phyloP scores from a whole-genome alignment of 1,284 basidiomycete genomes.

The Salmacisia buchloeana region DNA sequence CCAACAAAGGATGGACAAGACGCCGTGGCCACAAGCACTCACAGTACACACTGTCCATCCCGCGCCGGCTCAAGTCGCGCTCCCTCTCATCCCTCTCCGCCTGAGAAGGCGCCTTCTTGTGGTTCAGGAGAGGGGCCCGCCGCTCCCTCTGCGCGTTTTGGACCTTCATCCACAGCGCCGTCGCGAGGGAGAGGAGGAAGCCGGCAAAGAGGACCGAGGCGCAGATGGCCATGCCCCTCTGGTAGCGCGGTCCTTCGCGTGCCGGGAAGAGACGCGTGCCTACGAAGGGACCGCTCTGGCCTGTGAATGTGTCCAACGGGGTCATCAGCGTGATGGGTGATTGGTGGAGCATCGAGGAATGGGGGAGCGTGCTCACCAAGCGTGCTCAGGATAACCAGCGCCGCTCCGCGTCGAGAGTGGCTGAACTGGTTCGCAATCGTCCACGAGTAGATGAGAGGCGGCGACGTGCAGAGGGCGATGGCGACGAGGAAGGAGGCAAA shows the following conservation, averaged over 20 bases:
- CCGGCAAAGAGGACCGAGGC: slow-evolving; percentile 25
- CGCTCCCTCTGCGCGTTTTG: background rate
- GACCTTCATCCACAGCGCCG: background rate
- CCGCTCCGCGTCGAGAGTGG: slow-evolving; percentile 35
- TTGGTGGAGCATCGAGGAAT: too few species aligned
- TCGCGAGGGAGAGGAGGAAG: background rate
- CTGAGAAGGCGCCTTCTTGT: background rate
- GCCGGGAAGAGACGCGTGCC: slow-evolving; percentile 38
- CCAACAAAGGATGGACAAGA: too few species aligned
- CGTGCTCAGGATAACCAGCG: slow-evolving; percentile 35
- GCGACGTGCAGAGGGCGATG: slow-evolving; percentile 35
- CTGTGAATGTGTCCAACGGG: too few species aligned
- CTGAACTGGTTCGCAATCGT: slow-evolving; percentile 26
- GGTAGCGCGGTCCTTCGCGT: slow-evolving; percentile 30
- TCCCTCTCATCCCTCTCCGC: background rate
- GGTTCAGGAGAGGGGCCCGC: background rate
- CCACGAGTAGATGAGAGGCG: slow-evolving; percentile 42
- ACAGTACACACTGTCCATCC: background rate
- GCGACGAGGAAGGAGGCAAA: slow-evolving; percentile 32
- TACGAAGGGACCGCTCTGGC: slow-evolving; percentile 37
- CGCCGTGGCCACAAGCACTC: too few species aligned
- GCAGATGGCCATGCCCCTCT: slow-evolving; percentile 28
- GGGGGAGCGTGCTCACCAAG: slow-evolving; percentile 26
- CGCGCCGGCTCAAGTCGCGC: background rate
- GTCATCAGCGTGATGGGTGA: too few species aligned